Conservation (phyloP, 805 yeast species). For the Hermanozyma aechmeae region DNA sequence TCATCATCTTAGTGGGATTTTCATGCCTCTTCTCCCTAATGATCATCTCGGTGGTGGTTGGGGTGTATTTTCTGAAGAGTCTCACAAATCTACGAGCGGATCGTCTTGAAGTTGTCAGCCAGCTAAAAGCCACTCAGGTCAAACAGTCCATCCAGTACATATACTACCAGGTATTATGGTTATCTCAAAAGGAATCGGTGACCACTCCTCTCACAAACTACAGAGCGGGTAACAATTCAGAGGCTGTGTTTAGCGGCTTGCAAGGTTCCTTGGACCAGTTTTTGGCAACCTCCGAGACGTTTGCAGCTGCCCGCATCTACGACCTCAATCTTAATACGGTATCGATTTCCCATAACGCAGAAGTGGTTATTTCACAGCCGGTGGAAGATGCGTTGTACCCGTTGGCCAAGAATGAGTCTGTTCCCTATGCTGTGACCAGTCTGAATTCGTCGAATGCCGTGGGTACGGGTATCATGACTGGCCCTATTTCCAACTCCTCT, state of each 20-base stretch:
- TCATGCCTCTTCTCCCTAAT: slow-evolving; percentile 64
- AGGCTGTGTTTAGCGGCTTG: slow-evolving; percentile 34
- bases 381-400: slow-evolving; percentile 38
- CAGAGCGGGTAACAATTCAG: slow-evolving; percentile 64
- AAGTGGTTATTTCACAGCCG: slow-evolving; percentile 15
- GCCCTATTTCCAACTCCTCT: slow-evolving; percentile 46
- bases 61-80: slow-evolving; percentile 57
- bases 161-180: slow-evolving; percentile 61
- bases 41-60: slow-evolving; percentile 67
- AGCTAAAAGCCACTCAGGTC: slow-evolving; percentile 72
- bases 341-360: slow-evolving; percentile 21
- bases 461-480: slow-evolving; percentile 36
- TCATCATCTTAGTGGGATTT: slow-evolving; percentile 58
- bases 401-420: slow-evolving; percentile 32
- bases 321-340: slow-evolving; percentile 48
- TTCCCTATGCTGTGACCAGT: slow-evolving; percentile 33
- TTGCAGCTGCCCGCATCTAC: slow-evolving; percentile 59
- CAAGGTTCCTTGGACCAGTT: slow-evolving; percentile 44
- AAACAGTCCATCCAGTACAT: slow-evolving; percentile 54
- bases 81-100: slow-evolving; percentile 58
- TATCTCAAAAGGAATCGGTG: slow-evolving; percentile 52
- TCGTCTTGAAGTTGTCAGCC: slow-evolving; percentile 67
- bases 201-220: slow-evolving; percentile 52
- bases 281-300: slow-evolving; percentile 51
- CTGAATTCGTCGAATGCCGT: slow-evolving; percentile 8